Percentiles rank a stretch among this genome's conserved stretches.
Evolutionary conservation across 805 yeast genomes (phyloP).

Genomic region (Wickerhamiella occidentalis): DNA sequence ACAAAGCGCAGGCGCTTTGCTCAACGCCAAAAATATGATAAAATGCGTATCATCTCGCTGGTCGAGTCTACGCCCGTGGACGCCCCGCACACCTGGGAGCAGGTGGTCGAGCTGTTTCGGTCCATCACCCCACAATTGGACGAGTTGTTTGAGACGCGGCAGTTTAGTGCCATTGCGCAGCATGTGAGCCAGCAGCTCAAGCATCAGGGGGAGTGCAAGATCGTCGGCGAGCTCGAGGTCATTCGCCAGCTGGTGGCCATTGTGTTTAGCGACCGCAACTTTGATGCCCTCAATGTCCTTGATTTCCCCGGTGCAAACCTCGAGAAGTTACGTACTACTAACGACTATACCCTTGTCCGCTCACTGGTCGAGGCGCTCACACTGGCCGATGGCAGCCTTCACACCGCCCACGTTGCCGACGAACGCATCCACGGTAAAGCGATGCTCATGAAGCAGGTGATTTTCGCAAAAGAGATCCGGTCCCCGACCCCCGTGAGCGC

Average conservation of each 20-base stretch:
- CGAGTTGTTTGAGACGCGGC: conserved; percentile 19
- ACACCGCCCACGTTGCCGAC: conserved; percentile 9
- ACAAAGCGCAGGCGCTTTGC: conserved; percentile 13
- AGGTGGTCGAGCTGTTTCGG: conserved; percentile 18
- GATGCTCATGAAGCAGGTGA: conserved; percentile 7
- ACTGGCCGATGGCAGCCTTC: conserved; percentile 14
- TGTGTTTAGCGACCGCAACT: conserved; percentile 16
- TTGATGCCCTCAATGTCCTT: conserved; percentile 14
- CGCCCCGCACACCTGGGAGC: conserved; percentile 19
- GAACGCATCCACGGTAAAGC: conserved; percentile 7
- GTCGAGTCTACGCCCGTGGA: conserved; percentile 1
- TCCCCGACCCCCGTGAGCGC: neutral
- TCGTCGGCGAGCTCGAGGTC: conserved; percentile 27
- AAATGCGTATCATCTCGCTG: conserved; percentile 5
- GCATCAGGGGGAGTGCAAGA: conserved; percentile 12
- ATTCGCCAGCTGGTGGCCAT: conserved; percentile 24
- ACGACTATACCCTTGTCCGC: conserved; percentile 25
- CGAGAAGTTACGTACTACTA: conserved; percentile 27
- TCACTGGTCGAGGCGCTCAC: conserved; percentile 16
- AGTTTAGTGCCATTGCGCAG: conserved; percentile 18
- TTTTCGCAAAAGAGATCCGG: neutral
- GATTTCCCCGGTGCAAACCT: conserved; percentile 16
- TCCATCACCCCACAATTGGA: conserved; percentile 23
- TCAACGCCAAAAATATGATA: conserved; percentile 10
- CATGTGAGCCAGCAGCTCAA: conserved; percentile 13